These are phyloP conservation scores for Leccinum imitatum DNA, from an alignment of 768 basidiomycete genomes.

Conservation along the genomic window DNA sequence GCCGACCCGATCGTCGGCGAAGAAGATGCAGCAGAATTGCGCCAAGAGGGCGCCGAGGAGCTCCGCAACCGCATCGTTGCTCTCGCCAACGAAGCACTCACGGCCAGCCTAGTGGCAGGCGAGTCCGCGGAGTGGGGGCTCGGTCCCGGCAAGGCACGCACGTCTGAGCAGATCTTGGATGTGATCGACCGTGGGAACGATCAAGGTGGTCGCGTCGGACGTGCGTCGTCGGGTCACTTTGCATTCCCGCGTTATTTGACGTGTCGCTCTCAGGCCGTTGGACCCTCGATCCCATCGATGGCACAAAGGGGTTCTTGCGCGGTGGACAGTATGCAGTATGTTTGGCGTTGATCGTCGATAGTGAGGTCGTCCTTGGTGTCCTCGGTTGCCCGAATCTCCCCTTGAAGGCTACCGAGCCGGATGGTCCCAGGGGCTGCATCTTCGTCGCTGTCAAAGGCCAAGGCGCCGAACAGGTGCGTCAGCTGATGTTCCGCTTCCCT, in stretches of 20 bases:
- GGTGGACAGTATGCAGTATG: constrained; percentile 95
- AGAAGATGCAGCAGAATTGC: constrained; percentile 72
- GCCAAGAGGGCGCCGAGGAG: constrained; percentile 38
- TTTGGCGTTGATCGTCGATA: constrained; percentile 77
- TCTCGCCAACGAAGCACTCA: constrained; percentile 81
- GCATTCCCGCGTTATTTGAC: neutral
- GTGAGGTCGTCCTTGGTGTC: constrained; percentile 76
- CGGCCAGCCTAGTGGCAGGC: constrained; percentile 47
- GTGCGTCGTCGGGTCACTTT: constrained; percentile 43
- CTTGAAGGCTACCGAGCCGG: constrained; percentile 48
- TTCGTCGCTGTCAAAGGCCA: constrained; percentile 88
- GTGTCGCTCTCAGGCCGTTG: constrained; percentile 58
- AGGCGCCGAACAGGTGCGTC: constrained; percentile 69
- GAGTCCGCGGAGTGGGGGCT: constrained; percentile 73
- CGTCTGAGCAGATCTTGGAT: constrained; percentile 49
- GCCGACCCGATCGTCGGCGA: constrained; percentile 90
- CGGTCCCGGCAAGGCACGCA: constrained; percentile 55
- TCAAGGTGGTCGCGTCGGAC: constrained; percentile 67
- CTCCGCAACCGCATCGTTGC: constrained; percentile 69
- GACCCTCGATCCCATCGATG: constrained; percentile 90
- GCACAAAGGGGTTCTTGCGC: constrained; percentile 90
- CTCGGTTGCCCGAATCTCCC: constrained; percentile 94
- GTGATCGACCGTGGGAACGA: constrained; percentile 85
- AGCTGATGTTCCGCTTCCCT: neutral
- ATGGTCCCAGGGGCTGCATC: constrained; percentile 70